Conservation (phyloP, 2,329 filamentous ascomycete genomes). For the Raffaelea albimanens region DNA sequence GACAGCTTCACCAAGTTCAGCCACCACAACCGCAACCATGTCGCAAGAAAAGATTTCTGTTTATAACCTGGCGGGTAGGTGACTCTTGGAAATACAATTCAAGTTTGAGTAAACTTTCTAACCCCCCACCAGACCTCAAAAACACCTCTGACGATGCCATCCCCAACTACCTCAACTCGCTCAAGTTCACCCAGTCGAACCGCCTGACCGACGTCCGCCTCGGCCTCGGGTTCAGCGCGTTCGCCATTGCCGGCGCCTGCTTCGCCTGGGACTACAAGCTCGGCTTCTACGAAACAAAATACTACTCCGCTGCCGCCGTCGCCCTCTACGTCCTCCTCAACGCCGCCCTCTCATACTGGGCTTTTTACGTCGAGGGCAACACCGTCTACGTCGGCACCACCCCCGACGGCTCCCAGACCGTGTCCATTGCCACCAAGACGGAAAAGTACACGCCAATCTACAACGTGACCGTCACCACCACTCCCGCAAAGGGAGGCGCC, state of each 20-base stretch:
- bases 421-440: constrained; percentile 61
- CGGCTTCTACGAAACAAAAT: constrained; percentile 79
- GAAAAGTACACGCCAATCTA: constrained; percentile 80
- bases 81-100: background rate
- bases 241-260: constrained; percentile 68
- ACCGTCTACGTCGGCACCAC: constrained; percentile 67
- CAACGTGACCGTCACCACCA: constrained; percentile 49
- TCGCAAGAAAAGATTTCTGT: constrained; percentile 51
- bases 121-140: constrained; percentile 64
- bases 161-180: constrained; percentile 81
- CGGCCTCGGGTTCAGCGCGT: constrained; percentile 71
- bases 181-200: constrained; percentile 78
- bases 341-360: constrained; percentile 70
- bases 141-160: constrained; percentile 94
- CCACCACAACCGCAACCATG: constrained; percentile 20
- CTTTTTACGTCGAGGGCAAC: constrained; percentile 72
- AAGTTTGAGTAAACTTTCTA: constrained; percentile 7
- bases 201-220: constrained; percentile 74
- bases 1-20: background rate
- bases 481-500: constrained; percentile 17
- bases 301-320: constrained; percentile 72
- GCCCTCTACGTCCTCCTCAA: constrained; percentile 73
- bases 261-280: constrained; percentile 89
- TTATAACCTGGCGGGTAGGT: constrained; percentile 55
- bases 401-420: constrained; percentile 61